Base-by-base conservation (phyloP, 1,139 yeast species). In the Blastobotrys buckinghamii region DNA sequence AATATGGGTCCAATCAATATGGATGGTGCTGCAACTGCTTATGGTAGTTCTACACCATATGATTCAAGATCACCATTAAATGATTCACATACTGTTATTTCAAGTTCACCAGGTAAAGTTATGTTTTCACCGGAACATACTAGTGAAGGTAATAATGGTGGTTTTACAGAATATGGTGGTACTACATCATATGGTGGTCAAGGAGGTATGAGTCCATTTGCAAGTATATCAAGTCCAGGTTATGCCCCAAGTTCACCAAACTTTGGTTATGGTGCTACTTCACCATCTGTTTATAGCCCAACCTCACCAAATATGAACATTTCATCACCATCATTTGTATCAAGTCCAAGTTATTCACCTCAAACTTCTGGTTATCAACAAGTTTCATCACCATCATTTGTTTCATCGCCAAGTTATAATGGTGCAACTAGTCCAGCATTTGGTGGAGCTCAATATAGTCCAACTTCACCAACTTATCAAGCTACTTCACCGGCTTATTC, bases 41-140 rank as follows among this genome's bases (percentile, higher is more conserved):
- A 49, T 22, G 97, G 97, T 56, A 85, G 95, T 52, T 95, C 96
- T 42, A 94, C 99, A 47, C 97, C 96, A 42, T 92, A 92, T 70
- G 90, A 88, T 61, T 80, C 77, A 51, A 78, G 83, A 55, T 85
- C 88, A 44, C 87, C 92, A 64, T 78, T 84, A 60, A 75, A 73
- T 49, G 12, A 26, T 10, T 40, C 39, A 6, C 35, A 39, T 9
- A 45, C 42, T 29, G 90, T 84, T 62, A 82, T 84, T 49, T 78
- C 79, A 59, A 94, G 84, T 62, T 89, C 86, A 56, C 87, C 88
- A 48, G 89, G 89, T 57, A 59, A 57, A 44, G 73, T 71, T 2
- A 60, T 69, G 27, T 94, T 94, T 75, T 92, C 98, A 42, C 98
- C 98, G 50, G 36, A 38, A 16, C 76, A 90, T 64, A 95, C 84